phyloP scores from a whole-genome alignment of 805 yeast genomes.

The Candida parachauliodes region DNA sequence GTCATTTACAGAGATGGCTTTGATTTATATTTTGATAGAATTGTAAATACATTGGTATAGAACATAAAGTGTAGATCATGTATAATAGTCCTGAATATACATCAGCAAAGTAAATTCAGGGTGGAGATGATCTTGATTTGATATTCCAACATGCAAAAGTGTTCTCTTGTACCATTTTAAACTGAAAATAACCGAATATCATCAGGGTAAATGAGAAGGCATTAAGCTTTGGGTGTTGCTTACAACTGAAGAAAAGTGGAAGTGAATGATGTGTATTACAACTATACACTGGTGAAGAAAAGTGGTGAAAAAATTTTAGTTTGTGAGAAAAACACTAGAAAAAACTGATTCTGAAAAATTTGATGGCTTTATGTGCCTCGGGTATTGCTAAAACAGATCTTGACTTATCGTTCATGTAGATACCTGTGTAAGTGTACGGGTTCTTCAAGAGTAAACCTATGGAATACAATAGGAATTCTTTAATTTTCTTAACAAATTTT shows the following conservation, averaged over 20 bases:
- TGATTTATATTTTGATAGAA: constrained; percentile 7
- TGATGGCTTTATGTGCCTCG: too few species aligned
- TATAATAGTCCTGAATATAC: constrained; percentile 25
- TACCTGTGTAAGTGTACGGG: too few species aligned
- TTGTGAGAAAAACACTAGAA: too few species aligned
- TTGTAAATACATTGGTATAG: constrained; percentile 6
- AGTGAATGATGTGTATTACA: not conserved
- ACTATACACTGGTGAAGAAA: not conserved
- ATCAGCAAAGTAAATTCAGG: constrained; percentile 23
- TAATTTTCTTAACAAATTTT: too few species aligned
- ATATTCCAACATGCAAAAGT: constrained; percentile 43
- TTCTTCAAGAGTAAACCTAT: too few species aligned
- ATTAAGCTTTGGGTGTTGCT: constrained; percentile 36
- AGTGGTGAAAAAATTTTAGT: too few species aligned
- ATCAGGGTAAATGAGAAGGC: constrained; percentile 49
- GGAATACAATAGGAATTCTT: too few species aligned
- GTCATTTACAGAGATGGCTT: constrained; percentile 8
- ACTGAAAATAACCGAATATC: constrained; percentile 47
- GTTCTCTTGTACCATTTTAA: constrained; percentile 44
- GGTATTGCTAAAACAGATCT: too few species aligned
- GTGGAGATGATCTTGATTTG: constrained; percentile 44
- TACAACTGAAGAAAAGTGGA: not conserved
- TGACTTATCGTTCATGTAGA: too few species aligned
- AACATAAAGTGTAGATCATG: constrained; percentile 23
- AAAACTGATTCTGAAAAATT: too few species aligned